Evolutionary conservation across 805 yeast species (phyloP).

Genomic region (Suhomyces faveliae): DNA sequence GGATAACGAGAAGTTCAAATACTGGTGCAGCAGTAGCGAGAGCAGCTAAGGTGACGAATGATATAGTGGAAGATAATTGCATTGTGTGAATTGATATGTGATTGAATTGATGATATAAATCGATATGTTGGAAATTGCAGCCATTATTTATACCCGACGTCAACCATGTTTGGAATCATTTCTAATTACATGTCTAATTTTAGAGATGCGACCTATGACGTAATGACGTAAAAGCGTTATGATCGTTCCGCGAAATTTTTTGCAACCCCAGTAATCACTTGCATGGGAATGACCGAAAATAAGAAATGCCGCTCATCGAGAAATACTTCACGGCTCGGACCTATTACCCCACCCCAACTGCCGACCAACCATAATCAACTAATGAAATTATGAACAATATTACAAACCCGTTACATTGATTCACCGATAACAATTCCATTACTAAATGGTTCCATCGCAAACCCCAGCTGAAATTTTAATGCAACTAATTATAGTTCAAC

Average conservation of each 20-base stretch:
- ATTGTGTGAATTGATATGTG: slow-evolving; percentile 5
- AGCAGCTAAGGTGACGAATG: slow-evolving; percentile 21
- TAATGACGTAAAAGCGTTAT: neutral
- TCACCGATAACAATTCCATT: too few species aligned
- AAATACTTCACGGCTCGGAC: too few species aligned
- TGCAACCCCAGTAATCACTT: neutral
- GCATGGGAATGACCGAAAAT: neutral
- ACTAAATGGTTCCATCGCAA: too few species aligned
- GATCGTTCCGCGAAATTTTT: neutral
- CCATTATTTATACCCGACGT: neutral
- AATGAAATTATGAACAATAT: too few species aligned
- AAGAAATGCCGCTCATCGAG: neutral
- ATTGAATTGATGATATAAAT: slow-evolving; percentile 2
- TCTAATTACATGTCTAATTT: neutral
- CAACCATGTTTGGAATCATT: neutral
- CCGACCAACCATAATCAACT: too few species aligned
- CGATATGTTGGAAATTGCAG: neutral
- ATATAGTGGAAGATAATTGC: slow-evolving; percentile 17
- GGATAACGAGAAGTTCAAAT: slow-evolving; percentile 20
- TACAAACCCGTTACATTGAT: too few species aligned
- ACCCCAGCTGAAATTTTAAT: too few species aligned
- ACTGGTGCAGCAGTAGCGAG: slow-evolving; percentile 24
- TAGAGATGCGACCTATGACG: neutral
- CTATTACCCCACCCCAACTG: too few species aligned
- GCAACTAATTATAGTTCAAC: too few species aligned